Evolutionary conservation across 176 grass and related monocot genomes (phyloP).

Genomic region (Poa pratensis): DNA sequence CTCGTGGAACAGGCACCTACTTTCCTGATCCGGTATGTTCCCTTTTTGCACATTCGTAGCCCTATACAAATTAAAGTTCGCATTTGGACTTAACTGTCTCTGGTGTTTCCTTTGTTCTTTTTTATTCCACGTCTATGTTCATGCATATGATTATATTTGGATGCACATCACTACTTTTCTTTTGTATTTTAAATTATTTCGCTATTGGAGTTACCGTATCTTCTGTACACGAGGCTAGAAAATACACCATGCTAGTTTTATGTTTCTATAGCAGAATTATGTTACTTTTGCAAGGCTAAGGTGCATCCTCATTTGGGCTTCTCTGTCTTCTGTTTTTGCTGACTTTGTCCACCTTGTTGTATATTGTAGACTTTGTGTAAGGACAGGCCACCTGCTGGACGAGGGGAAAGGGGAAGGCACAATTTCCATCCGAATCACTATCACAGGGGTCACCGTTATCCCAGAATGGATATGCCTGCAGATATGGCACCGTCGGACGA

Average conservation of each 20-base stretch:
- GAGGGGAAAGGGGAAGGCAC: slow-evolving; percentile 57
- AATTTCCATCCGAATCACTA: slow-evolving; percentile 45
- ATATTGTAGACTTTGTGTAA: slow-evolving; percentile 57
- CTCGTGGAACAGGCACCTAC: slow-evolving; percentile 88
- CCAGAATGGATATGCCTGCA: slow-evolving; percentile 41
- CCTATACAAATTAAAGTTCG: slow-evolving; percentile 8
- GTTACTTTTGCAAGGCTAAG: slow-evolving; percentile 22
- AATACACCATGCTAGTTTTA: slow-evolving; percentile 21
- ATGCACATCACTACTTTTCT: slow-evolving; percentile 10
- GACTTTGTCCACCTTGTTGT: slow-evolving; percentile 39
- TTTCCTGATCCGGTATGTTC: slow-evolving; percentile 71
- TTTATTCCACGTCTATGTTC: slow-evolving; percentile 5
- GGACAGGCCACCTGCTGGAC: slow-evolving; percentile 50
- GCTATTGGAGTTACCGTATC: slow-evolving; percentile 18
- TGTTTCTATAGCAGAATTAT: slow-evolving; percentile 17
- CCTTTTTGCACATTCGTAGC: slow-evolving; percentile 33
- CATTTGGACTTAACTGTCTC: slow-evolving; percentile 29
- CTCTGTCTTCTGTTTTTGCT: slow-evolving; percentile 8
- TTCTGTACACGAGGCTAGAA: slow-evolving; percentile 29
- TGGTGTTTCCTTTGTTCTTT: slow-evolving; percentile 8
- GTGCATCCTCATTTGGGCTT: not conserved
- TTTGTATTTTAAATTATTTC: not conserved
- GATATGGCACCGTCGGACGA: slow-evolving; percentile 47
- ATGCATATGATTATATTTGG: slow-evolving; percentile 6
- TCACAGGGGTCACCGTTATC: slow-evolving; percentile 44